Percentiles rank a stretch among this genome's conserved stretches.
Conservation (phyloP, 345 rosid genomes). For the Psidium friedrichsthalianum region DNA sequence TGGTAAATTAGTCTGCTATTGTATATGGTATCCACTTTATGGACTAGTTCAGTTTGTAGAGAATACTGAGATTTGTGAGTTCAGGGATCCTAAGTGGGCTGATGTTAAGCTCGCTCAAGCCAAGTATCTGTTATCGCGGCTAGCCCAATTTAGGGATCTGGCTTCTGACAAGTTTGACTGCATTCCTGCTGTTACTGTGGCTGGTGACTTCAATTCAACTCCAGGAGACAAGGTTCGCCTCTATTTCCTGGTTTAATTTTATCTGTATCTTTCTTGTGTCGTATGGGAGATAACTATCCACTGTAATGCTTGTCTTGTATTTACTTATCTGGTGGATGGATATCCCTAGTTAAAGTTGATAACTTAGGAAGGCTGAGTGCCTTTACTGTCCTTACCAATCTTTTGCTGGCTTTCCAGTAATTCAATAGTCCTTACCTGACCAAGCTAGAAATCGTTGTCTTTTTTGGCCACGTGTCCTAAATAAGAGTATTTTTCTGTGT, state of each 20-base stretch:
- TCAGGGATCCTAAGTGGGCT: constrained; percentile 88
- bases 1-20: constrained; percentile 33
- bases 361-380: not conserved
- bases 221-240: constrained; percentile 65
- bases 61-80: not conserved
- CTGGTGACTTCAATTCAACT: constrained; percentile 94
- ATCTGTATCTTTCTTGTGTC: not conserved
- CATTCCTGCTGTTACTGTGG: constrained; percentile 46
- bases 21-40: not conserved
- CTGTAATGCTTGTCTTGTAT: not conserved
- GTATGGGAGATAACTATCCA: not conserved
- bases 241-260: not conserved
- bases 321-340: not conserved
- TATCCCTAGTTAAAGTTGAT: not conserved
- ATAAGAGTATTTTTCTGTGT: not conserved
- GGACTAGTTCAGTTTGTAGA: not conserved
- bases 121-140: constrained; percentile 53
- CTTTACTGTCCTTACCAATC: not conserved
- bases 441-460: not conserved
- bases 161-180: constrained; percentile 54
- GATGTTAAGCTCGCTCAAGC: constrained; percentile 99
- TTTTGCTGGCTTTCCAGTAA: not conserved
- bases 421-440: not conserved
- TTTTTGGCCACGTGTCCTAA: not conserved
- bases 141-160: constrained; percentile 45